Conservation (phyloP, 2,329 filamentous ascomycete species). For the Xylariaceae sp. region DNA sequence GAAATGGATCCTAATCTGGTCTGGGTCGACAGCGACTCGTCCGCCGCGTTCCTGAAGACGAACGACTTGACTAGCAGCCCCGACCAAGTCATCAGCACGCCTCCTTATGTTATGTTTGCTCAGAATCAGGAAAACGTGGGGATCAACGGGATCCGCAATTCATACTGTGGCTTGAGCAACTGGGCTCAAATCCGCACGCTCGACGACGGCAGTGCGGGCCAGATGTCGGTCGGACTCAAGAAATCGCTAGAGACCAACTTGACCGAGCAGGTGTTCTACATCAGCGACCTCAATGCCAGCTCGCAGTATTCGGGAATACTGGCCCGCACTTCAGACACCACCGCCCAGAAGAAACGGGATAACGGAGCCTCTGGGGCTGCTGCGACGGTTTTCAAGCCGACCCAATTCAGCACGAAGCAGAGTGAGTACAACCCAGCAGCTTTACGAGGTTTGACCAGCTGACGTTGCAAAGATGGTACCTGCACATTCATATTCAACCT, state of each 20-base stretch:
- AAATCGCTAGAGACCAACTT: slow-evolving; percentile 56
- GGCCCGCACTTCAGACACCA: slow-evolving; percentile 41
- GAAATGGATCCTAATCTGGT: slow-evolving; percentile 50
- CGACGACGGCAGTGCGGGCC: slow-evolving; percentile 39
- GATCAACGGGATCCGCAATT: slow-evolving; percentile 65
- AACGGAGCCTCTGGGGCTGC: slow-evolving; percentile 58
- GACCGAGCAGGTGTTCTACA: slow-evolving; percentile 83
- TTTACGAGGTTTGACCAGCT: not conserved
- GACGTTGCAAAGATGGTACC: slow-evolving; percentile 13
- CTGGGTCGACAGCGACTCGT: slow-evolving; percentile 79
- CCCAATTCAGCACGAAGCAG: slow-evolving; percentile 70
- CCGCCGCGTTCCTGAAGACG: slow-evolving; percentile 71
- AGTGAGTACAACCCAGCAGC: slow-evolving; percentile 38
- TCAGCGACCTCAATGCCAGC: slow-evolving; percentile 65
- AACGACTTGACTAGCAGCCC: slow-evolving; percentile 56
- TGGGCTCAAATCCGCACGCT: slow-evolving; percentile 56
- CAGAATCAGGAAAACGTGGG: slow-evolving; percentile 51
- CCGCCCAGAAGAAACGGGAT: slow-evolving; percentile 40
- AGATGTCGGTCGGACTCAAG: slow-evolving; percentile 57
- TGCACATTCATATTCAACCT: slow-evolving; percentile 83
- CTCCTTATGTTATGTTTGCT: slow-evolving; percentile 73
- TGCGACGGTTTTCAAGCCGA: slow-evolving; percentile 63
- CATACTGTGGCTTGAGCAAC: slow-evolving; percentile 70
- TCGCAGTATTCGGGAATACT: slow-evolving; percentile 68
- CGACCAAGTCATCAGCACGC: slow-evolving; percentile 44